phyloP scores from a whole-genome alignment of 2,329 filamentous ascomycete species.

The Cryphonectria nitschkei region DNA sequence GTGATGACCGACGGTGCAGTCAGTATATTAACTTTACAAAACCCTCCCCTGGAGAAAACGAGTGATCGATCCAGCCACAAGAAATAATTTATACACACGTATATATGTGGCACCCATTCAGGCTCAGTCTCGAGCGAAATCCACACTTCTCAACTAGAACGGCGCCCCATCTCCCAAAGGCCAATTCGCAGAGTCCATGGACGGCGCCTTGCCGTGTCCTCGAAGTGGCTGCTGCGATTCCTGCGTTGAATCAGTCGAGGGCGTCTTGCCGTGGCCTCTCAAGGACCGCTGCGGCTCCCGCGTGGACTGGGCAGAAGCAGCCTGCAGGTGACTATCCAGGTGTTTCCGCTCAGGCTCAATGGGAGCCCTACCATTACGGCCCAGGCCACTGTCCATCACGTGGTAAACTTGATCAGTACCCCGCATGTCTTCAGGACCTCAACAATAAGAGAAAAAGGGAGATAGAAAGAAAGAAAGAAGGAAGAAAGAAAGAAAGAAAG shows the following conservation, averaged over 20 bases:
- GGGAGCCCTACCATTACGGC: slow-evolving; percentile 10
- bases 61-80: neutral
- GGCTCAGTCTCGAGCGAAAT: neutral
- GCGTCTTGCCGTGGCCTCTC: neutral
- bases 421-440: neutral
- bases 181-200: neutral
- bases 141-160: neutral
- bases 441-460: neutral
- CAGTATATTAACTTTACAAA: neutral
- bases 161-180: slow-evolving; percentile 14
- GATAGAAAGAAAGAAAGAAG: neutral
- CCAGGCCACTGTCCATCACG: neutral
- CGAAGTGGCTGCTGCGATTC: neutral
- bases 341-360: slow-evolving; percentile 8
- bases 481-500: too few species aligned
- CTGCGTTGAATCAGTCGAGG: neutral
- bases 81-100: neutral
- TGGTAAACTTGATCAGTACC: neutral
- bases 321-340: neutral
- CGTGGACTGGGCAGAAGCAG: neutral
- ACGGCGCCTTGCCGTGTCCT: neutral
- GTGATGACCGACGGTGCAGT: neutral
- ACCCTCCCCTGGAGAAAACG: neutral
- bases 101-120: neutral
- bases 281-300: neutral